Evolutionary conservation across 2,329 filamentous ascomycete genomes (phyloP).

Genomic region (Hypoxylon sp.): DNA sequence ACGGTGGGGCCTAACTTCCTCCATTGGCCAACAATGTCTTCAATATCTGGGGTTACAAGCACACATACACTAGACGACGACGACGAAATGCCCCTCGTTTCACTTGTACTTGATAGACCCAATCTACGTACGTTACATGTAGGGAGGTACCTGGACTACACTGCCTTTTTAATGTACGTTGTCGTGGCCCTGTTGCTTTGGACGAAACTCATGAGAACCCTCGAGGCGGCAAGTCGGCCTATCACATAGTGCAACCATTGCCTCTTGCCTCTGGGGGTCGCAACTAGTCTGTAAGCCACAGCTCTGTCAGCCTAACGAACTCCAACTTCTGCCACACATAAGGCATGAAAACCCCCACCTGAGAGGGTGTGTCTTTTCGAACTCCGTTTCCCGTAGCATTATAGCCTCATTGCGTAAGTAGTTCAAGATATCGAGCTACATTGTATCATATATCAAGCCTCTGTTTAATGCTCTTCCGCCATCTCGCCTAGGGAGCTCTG

Average conservation of each 20-base stretch:
- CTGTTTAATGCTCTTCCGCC: slow-evolving; percentile 15
- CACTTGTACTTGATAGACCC: slow-evolving; percentile 25
- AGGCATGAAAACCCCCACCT: background rate
- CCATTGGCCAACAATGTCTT: slow-evolving; percentile 31
- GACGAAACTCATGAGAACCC: slow-evolving; percentile 29
- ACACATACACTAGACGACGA: slow-evolving; percentile 7
- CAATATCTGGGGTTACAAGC: slow-evolving; percentile 27
- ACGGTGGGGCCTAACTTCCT: slow-evolving; percentile 34
- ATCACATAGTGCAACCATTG: slow-evolving; percentile 19
- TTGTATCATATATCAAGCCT: slow-evolving; percentile 21
- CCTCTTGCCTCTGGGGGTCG: slow-evolving; percentile 1
- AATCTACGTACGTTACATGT: slow-evolving; percentile 5
- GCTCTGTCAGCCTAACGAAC: slow-evolving; percentile 4
- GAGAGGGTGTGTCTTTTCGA: background rate
- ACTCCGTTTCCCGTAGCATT: background rate
- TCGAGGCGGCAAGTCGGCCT: slow-evolving; percentile 36
- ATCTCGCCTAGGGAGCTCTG: slow-evolving; percentile 4
- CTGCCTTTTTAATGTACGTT: slow-evolving; percentile 33
- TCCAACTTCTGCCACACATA: background rate
- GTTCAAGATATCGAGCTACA: background rate
- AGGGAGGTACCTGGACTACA: slow-evolving; percentile 17
- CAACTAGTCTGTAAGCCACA: slow-evolving; percentile 29
- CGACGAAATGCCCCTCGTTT: slow-evolving; percentile 34
- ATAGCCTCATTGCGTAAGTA: slow-evolving; percentile 15
- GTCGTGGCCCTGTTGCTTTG: slow-evolving; percentile 36